phyloP scores from a whole-genome alignment of 441 rosid genomes.

The Adansonia madagascariensis region DNA sequence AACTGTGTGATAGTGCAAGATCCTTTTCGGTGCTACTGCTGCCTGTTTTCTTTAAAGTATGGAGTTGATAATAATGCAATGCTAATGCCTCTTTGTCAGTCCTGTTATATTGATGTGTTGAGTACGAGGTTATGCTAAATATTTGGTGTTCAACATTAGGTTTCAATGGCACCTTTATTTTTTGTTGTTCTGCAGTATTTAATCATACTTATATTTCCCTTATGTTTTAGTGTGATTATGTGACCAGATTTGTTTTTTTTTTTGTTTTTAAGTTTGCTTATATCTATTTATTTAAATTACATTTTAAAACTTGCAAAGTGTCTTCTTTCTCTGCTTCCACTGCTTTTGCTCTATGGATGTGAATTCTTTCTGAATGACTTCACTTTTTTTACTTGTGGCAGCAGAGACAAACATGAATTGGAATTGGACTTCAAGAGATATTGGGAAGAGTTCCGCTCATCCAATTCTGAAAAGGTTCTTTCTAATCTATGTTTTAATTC shows the following conservation, averaged over 20 bases:
- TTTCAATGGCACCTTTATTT: constrained; percentile 1
- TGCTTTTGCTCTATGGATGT: neutral
- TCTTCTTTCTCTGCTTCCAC: constrained; percentile 9
- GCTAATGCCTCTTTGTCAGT: neutral
- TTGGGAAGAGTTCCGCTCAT: constrained; percentile 99
- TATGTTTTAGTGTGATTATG: neutral
- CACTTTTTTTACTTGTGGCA: constrained; percentile 26
- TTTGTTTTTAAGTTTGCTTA: neutral
- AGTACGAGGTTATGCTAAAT: constrained; percentile 13
- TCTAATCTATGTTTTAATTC: constrained; percentile 16
- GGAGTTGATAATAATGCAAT: neutral
- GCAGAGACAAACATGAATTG: constrained; percentile 88
- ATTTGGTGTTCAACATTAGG: constrained; percentile 3
- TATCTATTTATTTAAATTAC: neutral
- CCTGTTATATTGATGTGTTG: neutral
- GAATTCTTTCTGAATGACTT: neutral
- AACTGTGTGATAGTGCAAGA: constrained; percentile 1
- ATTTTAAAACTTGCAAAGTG: constrained; percentile 5
- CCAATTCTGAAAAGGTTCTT: constrained; percentile 90
- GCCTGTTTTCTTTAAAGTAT: neutral
- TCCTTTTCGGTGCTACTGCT: neutral
- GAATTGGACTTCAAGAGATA: constrained; percentile 98
- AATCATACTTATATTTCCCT: neutral
- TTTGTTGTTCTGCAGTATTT: neutral
- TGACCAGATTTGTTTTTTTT: neutral